These are phyloP conservation scores for Aspergillus pseudoterreus DNA, from an alignment of 2,329 filamentous ascomycete genomes.

Conservation along the genomic window DNA sequence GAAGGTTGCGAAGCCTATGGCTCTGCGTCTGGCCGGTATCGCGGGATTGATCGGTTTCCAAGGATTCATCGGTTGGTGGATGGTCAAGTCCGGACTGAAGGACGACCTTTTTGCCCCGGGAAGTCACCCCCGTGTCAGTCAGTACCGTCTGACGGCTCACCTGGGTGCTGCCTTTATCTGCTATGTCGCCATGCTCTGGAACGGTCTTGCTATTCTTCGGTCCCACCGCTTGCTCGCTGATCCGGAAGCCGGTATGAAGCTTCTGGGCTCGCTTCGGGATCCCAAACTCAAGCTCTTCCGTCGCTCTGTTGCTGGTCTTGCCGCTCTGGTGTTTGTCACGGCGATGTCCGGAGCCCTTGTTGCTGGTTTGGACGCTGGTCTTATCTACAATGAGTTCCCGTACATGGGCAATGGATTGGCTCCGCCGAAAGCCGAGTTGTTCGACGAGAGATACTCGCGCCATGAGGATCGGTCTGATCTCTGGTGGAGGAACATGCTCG, in stretches of 20 bases:
- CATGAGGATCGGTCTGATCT: constrained; percentile 74
- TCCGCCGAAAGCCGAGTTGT: constrained; percentile 78
- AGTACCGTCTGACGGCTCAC: constrained; percentile 89
- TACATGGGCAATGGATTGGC: constrained; percentile 84
- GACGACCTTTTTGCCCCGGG: constrained; percentile 93
- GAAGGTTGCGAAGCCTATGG: constrained; percentile 74
- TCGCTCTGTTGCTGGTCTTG: constrained; percentile 66
- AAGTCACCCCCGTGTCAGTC: constrained; percentile 84
- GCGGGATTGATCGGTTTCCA: constrained; percentile 89
- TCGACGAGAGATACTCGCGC: constrained; percentile 80
- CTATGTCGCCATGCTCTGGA: constrained; percentile 91
- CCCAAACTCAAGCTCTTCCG: constrained; percentile 72
- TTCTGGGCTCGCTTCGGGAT: constrained; percentile 60
- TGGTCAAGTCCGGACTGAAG: constrained; percentile 95
- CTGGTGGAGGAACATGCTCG: constrained; percentile 95
- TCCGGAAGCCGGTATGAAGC: constrained; percentile 58
- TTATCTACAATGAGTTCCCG: constrained; percentile 99
- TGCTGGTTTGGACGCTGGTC: constrained; percentile 87
- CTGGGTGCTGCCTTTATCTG: constrained; percentile 86
- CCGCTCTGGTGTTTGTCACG: constrained; percentile 76
- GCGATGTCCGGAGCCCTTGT: constrained; percentile 93
- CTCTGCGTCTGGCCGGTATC: constrained; percentile 74
- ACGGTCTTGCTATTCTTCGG: constrained; percentile 79
- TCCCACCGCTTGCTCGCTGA: constrained; percentile 67
- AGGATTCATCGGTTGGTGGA: constrained; percentile 97